These are phyloP conservation scores for Collariella sp. DNA, from an alignment of 495 filamentous ascomycete genomes.

Conservation along the genomic window DNA sequence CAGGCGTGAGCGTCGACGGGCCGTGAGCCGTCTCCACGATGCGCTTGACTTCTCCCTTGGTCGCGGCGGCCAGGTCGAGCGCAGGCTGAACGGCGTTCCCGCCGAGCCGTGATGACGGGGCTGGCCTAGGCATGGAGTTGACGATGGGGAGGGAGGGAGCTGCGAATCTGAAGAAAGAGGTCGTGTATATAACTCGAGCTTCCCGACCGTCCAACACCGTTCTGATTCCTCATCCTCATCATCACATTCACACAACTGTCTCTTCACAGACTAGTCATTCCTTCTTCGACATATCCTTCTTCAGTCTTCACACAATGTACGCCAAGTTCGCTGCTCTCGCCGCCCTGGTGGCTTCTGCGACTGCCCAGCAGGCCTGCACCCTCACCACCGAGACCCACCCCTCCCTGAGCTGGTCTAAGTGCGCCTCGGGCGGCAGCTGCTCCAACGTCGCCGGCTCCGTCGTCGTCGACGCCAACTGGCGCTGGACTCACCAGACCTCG, in stretches of 20 bases:
- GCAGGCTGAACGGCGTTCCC: constrained; percentile 10
- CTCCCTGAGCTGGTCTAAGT: constrained; percentile 49
- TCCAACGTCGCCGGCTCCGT: constrained; percentile 31
- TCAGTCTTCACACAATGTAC: constrained; percentile 17
- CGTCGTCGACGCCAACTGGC: constrained; percentile 46
- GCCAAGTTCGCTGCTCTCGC: constrained; percentile 31
- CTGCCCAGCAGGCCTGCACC: constrained; percentile 51
- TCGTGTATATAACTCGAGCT: constrained; percentile 22
- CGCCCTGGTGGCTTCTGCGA: constrained; percentile 36
- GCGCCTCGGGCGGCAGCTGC: constrained; percentile 45
- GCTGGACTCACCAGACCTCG: constrained; percentile 37
- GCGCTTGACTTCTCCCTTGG: not conserved
- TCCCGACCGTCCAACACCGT: not conserved
- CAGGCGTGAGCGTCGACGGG: constrained; percentile 19
- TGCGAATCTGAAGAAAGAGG: not conserved
- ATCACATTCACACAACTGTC: constrained; percentile 20
- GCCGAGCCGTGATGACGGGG: constrained; percentile 8
- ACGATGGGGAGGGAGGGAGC: not conserved
- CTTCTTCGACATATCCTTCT: not conserved
- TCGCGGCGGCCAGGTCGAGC: constrained; percentile 4
- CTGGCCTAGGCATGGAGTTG: not conserved
- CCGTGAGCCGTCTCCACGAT: constrained; percentile 22
- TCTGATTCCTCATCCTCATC: constrained; percentile 18
- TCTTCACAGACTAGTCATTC: not conserved
- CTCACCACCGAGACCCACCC: constrained; percentile 50